phyloP scores from a whole-genome alignment of 2,329 filamentous ascomycete genomes.

The Fusarium sp. region DNA sequence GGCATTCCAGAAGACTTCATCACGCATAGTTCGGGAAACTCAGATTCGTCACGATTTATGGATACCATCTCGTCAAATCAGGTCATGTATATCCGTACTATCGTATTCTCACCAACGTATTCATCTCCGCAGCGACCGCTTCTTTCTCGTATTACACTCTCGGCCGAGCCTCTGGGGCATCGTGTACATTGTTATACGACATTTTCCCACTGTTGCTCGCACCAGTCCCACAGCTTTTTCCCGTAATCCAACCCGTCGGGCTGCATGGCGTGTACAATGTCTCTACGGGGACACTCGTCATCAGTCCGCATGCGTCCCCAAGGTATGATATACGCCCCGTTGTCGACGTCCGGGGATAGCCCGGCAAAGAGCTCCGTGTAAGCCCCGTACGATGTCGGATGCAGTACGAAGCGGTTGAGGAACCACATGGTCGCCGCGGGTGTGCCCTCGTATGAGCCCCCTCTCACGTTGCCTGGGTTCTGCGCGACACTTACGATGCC shows the following conservation, averaged over 20 bases:
- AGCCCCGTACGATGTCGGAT: slow-evolving; percentile 53
- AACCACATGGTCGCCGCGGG: slow-evolving; percentile 38
- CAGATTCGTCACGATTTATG: slow-evolving; percentile 9
- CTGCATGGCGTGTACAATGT: slow-evolving; percentile 49
- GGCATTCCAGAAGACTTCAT: slow-evolving; percentile 24
- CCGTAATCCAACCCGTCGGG: slow-evolving; percentile 47
- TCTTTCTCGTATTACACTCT: slow-evolving; percentile 25
- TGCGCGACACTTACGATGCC: slow-evolving; percentile 50
- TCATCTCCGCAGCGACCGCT: neutral
- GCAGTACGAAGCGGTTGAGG: slow-evolving; percentile 43
- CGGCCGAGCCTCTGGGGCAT: slow-evolving; percentile 16
- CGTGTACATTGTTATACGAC: slow-evolving; percentile 20
- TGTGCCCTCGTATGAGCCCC: slow-evolving; percentile 42
- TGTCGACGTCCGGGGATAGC: slow-evolving; percentile 54
- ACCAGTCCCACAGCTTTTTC: slow-evolving; percentile 51
- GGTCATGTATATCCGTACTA: neutral
- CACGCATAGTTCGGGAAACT: neutral
- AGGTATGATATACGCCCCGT: slow-evolving; percentile 49
- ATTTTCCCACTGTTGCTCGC: slow-evolving; percentile 33
- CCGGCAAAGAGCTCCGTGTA: slow-evolving; percentile 59
- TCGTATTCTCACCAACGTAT: neutral
- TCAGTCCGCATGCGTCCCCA: slow-evolving; percentile 48
- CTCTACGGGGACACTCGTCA: slow-evolving; percentile 39
- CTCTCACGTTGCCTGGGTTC: slow-evolving; percentile 54
- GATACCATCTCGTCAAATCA: neutral